Evolutionary conservation across 108 stramenopile species (phyloP), one percentile per base, ranked within the genome.

Genomic region (Tribonema minus): DNA sequence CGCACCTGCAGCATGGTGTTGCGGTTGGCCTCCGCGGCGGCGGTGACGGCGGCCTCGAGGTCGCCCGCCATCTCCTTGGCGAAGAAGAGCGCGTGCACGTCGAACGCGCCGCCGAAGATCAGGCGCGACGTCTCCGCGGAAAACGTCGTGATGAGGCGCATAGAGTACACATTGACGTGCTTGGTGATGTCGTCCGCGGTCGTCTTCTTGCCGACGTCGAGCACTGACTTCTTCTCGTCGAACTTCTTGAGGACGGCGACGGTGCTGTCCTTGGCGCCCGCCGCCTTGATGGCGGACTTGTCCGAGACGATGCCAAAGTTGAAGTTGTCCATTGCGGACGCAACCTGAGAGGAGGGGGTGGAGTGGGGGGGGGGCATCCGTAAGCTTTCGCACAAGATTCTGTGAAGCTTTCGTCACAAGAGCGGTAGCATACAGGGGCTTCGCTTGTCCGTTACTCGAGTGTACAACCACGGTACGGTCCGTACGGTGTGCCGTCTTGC

Each of bases 71-170:
- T 61, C 3, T 61, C 6, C 5, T 30, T 3, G 9, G 61, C 61
- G 4, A 3, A 3, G 3, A 23, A 30, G 4, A 34, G 7, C 12
- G 2, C n/a, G 3, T 37, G 30, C 29, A 72, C 71, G 65, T 75
- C 80, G 85, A 88, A 36, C 61, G 41, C 31, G 32, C 85, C 85
- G 40, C 76, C 74, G 67, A 89, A 89, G 83, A 89, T 86, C 0
- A 73, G 70, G 29, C 28, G 29, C 30, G 88, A 73, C 23, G 70
- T 68, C 33, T 63, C 83, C 9, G 64, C 37, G 36, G 86, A 81
- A 79, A 88, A 88, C 27, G 71, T 65, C 34, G 70, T 64, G 35
- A 88, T 80, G n/a, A 85, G 76, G 62, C 87, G 86, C 46, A 88
- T 71, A 28, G 85, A 70, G 34, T 80, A 28, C 25, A 36, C 40